Percentiles rank a stretch among this genome's conserved stretches.
phyloP scores from a whole-genome alignment of 345 rosid genomes.

The Arabis hirsuta region DNA sequence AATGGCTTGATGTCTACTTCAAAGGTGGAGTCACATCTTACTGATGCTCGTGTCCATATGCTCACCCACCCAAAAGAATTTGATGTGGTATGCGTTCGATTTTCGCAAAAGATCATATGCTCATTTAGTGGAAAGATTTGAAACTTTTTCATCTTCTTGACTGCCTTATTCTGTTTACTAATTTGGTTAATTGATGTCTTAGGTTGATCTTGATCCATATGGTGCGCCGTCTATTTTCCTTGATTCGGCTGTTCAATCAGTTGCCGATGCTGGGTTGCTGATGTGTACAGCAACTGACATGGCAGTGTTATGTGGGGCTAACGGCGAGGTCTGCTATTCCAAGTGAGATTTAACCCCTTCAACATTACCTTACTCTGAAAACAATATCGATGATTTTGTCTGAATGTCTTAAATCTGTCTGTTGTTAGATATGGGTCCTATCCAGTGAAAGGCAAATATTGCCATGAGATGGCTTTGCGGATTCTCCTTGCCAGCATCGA shows the following conservation, averaged over 20 bases:
- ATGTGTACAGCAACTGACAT: conserved; percentile 99
- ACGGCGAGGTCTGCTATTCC: conserved; percentile 99
- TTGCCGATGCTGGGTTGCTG: conserved; percentile 91
- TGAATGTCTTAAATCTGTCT: conserved; percentile 36
- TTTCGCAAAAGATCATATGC: neutral
- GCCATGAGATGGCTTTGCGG: conserved; percentile 99
- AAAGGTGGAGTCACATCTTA: conserved; percentile 91
- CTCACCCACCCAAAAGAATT: conserved; percentile 93
- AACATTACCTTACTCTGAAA: conserved; percentile 26
- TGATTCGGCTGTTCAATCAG: conserved; percentile 96
- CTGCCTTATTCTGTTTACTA: conserved; percentile 2
- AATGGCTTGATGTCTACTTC: conserved; percentile 85
- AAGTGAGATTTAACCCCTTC: conserved; percentile 65
- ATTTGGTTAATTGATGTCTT: conserved; percentile 39
- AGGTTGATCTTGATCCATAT: conserved; percentile 99
- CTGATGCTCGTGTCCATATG: conserved; percentile 97
- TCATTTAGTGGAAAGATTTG: neutral
- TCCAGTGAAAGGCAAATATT: conserved; percentile 93
- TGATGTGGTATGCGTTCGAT: conserved; percentile 69
- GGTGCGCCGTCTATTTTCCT: conserved; percentile 96
- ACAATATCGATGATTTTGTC: conserved; percentile 14
- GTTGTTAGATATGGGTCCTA: conserved; percentile 84
- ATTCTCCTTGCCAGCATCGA: conserved; percentile 95
- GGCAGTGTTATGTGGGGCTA: conserved; percentile 99
- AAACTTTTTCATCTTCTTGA: neutral